Percentiles rank a stretch among this genome's conserved stretches.
Evolutionary conservation across 179 eudicot species (phyloP).

Genomic region (Silene noctiflora): DNA sequence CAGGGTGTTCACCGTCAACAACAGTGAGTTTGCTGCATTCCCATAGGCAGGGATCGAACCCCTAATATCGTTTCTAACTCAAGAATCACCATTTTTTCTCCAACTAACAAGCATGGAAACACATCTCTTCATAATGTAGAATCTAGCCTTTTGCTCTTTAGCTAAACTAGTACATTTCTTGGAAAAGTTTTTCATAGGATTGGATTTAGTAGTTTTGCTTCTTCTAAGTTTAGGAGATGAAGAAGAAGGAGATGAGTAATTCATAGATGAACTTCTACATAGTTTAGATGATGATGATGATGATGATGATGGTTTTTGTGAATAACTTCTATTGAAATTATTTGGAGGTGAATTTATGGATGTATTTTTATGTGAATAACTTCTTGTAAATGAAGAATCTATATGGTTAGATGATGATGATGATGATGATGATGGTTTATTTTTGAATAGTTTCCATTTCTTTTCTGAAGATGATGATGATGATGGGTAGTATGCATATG

Average conservation of each 20-base stretch:
- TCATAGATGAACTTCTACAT: conserved; percentile 34
- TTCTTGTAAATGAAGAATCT: conserved; percentile 42
- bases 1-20: neutral
- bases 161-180: conserved; percentile 40
- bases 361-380: conserved; percentile 49
- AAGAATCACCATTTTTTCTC: conserved; percentile 32
- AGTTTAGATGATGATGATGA: no score
- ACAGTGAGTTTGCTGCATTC: neutral
- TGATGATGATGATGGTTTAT: conserved; percentile 29
- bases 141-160: conserved; percentile 36
- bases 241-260: conserved; percentile 28
- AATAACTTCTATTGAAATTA: no score
- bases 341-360: conserved; percentile 35
- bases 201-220: conserved; percentile 15
- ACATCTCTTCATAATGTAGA: conserved; percentile 40
- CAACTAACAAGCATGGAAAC: conserved; percentile 43
- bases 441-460: conserved; percentile 54
- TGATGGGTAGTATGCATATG: conserved; percentile 7
- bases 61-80: neutral
- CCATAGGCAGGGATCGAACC: neutral
- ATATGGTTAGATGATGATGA: conserved; percentile 11
- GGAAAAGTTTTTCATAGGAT: conserved; percentile 22
- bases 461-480: conserved; percentile 44
- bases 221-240: conserved; percentile 13
- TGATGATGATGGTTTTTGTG: no score